Evolutionary conservation across 371 early-diverging fungal species (phyloP).

Genomic region (Apophysomyces trapeziformis): DNA sequence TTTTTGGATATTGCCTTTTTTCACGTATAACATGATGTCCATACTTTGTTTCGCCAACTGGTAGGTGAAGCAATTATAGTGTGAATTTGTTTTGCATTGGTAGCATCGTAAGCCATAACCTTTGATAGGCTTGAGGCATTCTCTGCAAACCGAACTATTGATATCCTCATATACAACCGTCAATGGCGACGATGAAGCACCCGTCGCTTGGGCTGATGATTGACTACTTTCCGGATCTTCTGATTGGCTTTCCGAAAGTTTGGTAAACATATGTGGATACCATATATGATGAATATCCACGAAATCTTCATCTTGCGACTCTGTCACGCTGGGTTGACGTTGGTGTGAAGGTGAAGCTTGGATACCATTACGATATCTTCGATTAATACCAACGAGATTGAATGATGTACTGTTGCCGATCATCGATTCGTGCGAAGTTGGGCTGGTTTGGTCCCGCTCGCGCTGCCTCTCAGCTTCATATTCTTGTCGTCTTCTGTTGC

Average conservation of each 20-base stretch:
- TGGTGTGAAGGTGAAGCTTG: constrained; percentile 6
- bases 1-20: constrained; percentile 49
- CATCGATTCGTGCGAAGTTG: constrained; percentile 24
- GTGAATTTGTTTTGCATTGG: constrained; percentile 50
- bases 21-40: constrained; percentile 47
- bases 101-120: constrained; percentile 61
- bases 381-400: constrained; percentile 24
- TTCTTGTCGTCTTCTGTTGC: constrained; percentile 31
- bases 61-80: constrained; percentile 41
- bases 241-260: constrained; percentile 11
- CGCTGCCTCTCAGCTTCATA: constrained; percentile 36
- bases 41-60: constrained; percentile 31
- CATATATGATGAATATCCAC: constrained; percentile 35
- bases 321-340: not conserved
- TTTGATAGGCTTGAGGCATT: constrained; percentile 52
- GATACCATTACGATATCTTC: constrained; percentile 17
- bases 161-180: constrained; percentile 27
- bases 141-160: constrained; percentile 44
- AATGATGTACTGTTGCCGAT: constrained; percentile 21
- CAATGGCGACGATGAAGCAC: constrained; percentile 6
- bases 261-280: constrained; percentile 49
- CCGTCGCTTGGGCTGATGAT: not conserved
- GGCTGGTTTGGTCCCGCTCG: constrained; percentile 20
- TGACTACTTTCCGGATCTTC: constrained; percentile 1
- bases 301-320: constrained; percentile 7